Evolutionary conservation across 176 grass and related monocot species (phyloP).

Genomic region (Juncus effusus): DNA sequence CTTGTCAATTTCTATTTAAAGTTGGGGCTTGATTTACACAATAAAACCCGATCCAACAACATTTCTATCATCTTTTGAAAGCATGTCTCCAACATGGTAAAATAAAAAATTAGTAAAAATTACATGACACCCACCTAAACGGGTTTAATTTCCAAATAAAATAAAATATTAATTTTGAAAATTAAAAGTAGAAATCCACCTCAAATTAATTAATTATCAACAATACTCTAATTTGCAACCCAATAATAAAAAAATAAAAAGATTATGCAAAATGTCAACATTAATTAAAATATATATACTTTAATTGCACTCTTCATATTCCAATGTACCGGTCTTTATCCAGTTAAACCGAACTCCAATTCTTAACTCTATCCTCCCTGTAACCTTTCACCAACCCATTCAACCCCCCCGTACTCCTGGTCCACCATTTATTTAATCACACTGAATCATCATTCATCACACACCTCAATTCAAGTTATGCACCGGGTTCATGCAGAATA

Average conservation of each 20-base stretch:
- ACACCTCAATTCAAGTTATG: background rate
- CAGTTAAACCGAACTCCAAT: slow-evolving; percentile 4
- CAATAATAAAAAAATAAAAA: background rate
- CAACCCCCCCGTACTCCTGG: background rate
- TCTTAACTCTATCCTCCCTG: slow-evolving; percentile 13
- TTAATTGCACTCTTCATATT: slow-evolving; percentile 10
- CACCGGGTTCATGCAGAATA: slow-evolving; percentile 7
- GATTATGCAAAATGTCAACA: background rate
- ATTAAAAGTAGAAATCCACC: background rate
- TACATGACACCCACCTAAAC: background rate
- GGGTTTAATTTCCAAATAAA: background rate
- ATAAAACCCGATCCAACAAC: slow-evolving; percentile 8
- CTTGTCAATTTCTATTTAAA: background rate
- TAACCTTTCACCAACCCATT: slow-evolving; percentile 1
- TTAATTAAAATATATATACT: slow-evolving; percentile 6
- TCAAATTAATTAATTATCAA: no score
- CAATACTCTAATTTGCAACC: no score
- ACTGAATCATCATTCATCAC: background rate
- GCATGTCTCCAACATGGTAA: slow-evolving; percentile 1
- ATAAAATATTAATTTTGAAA: background rate
- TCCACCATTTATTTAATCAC: background rate
- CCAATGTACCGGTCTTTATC: slow-evolving; percentile 14
- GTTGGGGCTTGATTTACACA: background rate
- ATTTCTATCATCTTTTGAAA: slow-evolving; percentile 7
- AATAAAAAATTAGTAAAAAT: slow-evolving; percentile 6